Evolutionary conservation across 495 filamentous ascomycete genomes (phyloP), one percentile per base, ranked within the genome.

Genomic region (Xanthoparmelia taractica): DNA sequence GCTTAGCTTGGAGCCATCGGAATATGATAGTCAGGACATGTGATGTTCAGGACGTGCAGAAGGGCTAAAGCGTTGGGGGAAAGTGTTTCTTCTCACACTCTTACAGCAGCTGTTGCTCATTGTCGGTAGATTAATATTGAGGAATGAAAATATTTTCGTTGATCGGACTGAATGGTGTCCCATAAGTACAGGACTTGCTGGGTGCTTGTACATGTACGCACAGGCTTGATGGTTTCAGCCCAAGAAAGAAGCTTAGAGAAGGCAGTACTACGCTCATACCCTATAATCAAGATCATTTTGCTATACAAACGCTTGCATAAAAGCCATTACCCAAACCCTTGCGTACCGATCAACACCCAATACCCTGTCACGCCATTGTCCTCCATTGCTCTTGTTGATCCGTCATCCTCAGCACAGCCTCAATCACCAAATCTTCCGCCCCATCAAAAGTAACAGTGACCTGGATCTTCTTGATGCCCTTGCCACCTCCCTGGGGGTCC

Each of bases 381-480:
- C 59, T 27, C 59, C 43, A 61, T 29, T 29, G 41, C 52, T 37
- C 48, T 41, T n/a, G 40, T 10, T 27, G 43, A 63, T 29, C 25
- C 37, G 38, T 61, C 37, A 47, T 63, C 33, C 31, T 37, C 50
- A 64, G 54, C 50, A 27, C 55, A 27, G 67, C 63, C 20, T 69
- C 41, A 59, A 65, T 54, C 33, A 65, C 55, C 41, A 69, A 20
- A 31, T 69, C 64, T 33, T 58, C 65, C n/a, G 57, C 56, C 15
- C 65, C 67, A 45, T 69, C 65, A 45, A 69, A 54, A 27, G 58
- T 67, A 59, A 69, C 52, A 17, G 64, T 63, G 29, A 69, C 56
- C 48, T 63, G 61, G 12, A 69, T 59, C 23, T 61, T 65, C 41
- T 57, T 60, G 50, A 69, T 67, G 18, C 56, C 54, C 40, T 33